Percentiles rank a stretch among this genome's conserved stretches.
Conservation (phyloP, 2,329 filamentous ascomycete species). For the Polytolypa hystricis region DNA sequence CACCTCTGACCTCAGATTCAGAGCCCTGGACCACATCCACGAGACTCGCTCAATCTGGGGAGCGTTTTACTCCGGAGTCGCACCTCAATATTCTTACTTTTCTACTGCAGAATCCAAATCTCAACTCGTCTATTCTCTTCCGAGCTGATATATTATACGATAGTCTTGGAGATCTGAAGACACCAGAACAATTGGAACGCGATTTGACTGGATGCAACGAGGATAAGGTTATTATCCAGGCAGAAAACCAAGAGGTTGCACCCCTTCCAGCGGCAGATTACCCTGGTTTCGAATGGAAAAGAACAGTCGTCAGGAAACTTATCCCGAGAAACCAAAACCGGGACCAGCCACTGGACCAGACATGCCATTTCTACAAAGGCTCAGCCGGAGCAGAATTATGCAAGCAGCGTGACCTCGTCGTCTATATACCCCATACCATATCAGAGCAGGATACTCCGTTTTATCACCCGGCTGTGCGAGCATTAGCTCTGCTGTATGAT, state of each 20-base stretch:
- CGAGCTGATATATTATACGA: conserved; percentile 51
- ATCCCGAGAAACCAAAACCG: conserved; percentile 73
- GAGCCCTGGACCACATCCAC: conserved; percentile 25
- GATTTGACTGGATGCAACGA: conserved; percentile 8
- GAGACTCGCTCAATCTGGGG: conserved; percentile 18
- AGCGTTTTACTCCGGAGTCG: conserved; percentile 19
- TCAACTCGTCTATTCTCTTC: conserved; percentile 48
- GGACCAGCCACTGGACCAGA: conserved; percentile 71
- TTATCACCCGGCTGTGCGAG: conserved; percentile 71
- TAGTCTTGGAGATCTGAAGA: conserved; percentile 31
- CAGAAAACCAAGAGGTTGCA: conserved; percentile 5
- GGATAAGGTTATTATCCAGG: conserved; percentile 1
- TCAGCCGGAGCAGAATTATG: conserved; percentile 24
- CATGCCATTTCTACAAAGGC: conserved; percentile 57
- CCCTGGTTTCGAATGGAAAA: conserved; percentile 35
- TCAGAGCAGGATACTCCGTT: conserved; percentile 59
- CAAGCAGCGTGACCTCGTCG: conserved; percentile 39
- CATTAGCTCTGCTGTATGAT: conserved; percentile 65
- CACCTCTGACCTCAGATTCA: conserved; percentile 12
- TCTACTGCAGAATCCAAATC: conserved; percentile 43
- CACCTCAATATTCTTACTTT: conserved; percentile 41
- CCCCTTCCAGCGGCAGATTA: conserved; percentile 16
- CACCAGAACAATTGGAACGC: conserved; percentile 22
- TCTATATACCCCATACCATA: conserved; percentile 67
- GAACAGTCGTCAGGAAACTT: conserved; percentile 62